These are phyloP conservation scores for Spirogloea muscicola DNA, from an alignment of 139 green algal species.

Conservation along the genomic window DNA sequence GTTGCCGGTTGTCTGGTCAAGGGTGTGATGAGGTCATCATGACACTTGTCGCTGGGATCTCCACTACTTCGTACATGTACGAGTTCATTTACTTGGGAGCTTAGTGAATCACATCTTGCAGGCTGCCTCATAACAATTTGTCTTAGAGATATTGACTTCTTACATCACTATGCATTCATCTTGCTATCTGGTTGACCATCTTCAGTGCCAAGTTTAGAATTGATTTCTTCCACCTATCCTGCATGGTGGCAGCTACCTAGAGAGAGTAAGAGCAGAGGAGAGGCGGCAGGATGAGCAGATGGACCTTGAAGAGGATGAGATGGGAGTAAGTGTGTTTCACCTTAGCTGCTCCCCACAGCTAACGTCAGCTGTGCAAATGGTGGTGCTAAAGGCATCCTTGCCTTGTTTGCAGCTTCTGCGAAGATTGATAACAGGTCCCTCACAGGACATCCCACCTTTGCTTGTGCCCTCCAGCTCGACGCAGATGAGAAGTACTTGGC, in stretches of 20 bases:
- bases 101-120: too few relatives aligned
- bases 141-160: background rate
- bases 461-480: constrained; percentile 1
- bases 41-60: too few relatives aligned
- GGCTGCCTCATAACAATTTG: background rate
- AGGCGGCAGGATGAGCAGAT: constrained; percentile 29
- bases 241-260: constrained; percentile 13
- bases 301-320: constrained; percentile 18
- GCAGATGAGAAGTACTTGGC: constrained; percentile 31
- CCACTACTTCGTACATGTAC: too few relatives aligned
- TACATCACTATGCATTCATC: background rate
- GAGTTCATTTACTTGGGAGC: too few relatives aligned
- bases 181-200: background rate
- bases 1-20: background rate
- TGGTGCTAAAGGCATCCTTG: too few relatives aligned
- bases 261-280: constrained; percentile 28
- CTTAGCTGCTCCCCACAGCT: background rate
- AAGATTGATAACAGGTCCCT: background rate
- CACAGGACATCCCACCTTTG: background rate
- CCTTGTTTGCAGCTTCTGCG: background rate
- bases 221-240: too few relatives aligned
- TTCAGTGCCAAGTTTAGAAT: background rate
- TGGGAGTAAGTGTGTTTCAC: background rate
- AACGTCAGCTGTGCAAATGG: too few relatives aligned
- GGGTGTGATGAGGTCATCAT: background rate